Conservation (phyloP, 2,329 filamentous ascomycete genomes). For the Colletotrichum sp. region DNA sequence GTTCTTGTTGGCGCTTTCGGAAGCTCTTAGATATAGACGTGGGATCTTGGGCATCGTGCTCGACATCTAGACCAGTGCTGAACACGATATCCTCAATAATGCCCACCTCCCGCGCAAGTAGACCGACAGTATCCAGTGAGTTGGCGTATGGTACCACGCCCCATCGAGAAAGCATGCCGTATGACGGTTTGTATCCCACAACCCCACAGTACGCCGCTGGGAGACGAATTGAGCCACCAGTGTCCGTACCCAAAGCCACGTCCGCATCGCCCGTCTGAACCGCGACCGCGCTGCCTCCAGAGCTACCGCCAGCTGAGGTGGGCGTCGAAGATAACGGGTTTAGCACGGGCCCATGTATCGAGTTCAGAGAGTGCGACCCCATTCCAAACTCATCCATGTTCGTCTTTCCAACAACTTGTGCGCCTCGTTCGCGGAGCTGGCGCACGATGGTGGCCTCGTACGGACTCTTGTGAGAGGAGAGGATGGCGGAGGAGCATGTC, state of each 20-base stretch:
- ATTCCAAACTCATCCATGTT: constrained; percentile 98
- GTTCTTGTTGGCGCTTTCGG: constrained; percentile 51
- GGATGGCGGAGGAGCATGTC: constrained; percentile 81
- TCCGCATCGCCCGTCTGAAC: constrained; percentile 67
- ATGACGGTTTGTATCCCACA: constrained; percentile 90
- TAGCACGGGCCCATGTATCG: constrained; percentile 68
- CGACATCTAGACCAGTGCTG: constrained; percentile 50
- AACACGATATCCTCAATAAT: constrained; percentile 56
- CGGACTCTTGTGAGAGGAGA: constrained; percentile 74
- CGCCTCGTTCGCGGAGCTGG: constrained; percentile 68
- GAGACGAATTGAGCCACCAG: constrained; percentile 85
- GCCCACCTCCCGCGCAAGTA: constrained; percentile 65
- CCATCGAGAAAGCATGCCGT: constrained; percentile 83
- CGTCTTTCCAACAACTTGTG: constrained; percentile 75
- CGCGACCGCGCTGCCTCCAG: constrained; percentile 89
- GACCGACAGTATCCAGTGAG: constrained; percentile 87
- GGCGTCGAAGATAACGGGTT: constrained; percentile 46
- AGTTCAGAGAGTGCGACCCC: constrained; percentile 83
- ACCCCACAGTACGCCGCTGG: constrained; percentile 86
- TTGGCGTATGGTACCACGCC: constrained; percentile 93
- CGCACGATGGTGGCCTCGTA: constrained; percentile 83
- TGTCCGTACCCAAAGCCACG: constrained; percentile 87
- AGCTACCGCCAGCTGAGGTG: constrained; percentile 84
- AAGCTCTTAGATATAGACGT: constrained; percentile 68
- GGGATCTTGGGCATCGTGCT: constrained; percentile 74